phyloP scores from a whole-genome alignment of 1,139 yeast genomes.

The Blastobotrys capitulatus region DNA sequence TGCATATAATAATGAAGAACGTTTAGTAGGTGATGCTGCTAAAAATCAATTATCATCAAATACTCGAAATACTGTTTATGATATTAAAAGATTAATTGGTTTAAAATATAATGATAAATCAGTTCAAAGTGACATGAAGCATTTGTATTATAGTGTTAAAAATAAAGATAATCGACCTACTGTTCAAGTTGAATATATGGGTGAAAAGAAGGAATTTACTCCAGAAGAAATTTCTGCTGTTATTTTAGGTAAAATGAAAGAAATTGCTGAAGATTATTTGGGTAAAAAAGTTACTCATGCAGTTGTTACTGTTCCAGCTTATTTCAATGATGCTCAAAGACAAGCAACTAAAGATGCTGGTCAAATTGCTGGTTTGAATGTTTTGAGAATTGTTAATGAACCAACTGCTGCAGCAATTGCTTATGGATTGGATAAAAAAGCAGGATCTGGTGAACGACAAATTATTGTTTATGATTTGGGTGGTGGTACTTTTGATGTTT shows the following conservation, averaged over 20 bases:
- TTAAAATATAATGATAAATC: conserved; percentile 84
- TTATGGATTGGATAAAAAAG: conserved; percentile 82
- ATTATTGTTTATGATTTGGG: conserved; percentile 92
- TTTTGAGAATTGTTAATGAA: conserved; percentile 95
- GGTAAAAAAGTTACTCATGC: conserved; percentile 90
- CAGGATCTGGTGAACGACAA: conserved; percentile 51
- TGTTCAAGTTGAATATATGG: conserved; percentile 89
- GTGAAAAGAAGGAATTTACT: conserved; percentile 86
- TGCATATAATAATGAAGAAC: conserved; percentile 93
- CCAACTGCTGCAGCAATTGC: conserved; percentile 99
- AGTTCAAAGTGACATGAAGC: conserved; percentile 88
- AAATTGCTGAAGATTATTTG: conserved; percentile 87
- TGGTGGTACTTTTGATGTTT: conserved; percentile 99
- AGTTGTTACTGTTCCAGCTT: conserved; percentile 95
- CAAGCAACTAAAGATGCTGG: conserved; percentile 98
- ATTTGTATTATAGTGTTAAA: conserved; percentile 92
- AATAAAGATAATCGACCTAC: conserved; percentile 82
- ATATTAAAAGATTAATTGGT: conserved; percentile 92
- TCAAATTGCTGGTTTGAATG: conserved; percentile 93
- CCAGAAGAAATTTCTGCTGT: conserved; percentile 99
- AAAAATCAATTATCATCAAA: conserved; percentile 98
- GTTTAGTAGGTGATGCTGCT: conserved; percentile 91
- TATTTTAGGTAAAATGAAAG: conserved; percentile 92
- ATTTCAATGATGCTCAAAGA: conserved; percentile 97
- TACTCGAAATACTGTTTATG: conserved; percentile 87